Evolutionary conservation across 208 protist species (phyloP).

Genomic region (Leishmania amazonensis): DNA sequence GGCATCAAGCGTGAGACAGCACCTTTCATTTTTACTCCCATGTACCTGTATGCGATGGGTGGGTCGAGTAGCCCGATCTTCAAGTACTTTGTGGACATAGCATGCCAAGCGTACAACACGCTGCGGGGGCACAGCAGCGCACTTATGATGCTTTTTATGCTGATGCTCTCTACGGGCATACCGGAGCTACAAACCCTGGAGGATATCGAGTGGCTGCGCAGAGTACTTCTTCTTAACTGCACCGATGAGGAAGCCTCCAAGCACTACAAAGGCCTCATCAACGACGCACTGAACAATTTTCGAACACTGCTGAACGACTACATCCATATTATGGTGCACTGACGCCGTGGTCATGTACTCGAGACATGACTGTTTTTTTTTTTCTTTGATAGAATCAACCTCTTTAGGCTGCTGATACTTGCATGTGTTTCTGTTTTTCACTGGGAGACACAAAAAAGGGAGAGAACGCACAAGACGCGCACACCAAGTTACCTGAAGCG

Average conservation of each 20-base stretch:
- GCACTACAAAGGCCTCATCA: conserved; percentile 81
- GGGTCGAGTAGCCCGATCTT: conserved; percentile 62
- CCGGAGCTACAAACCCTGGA: conserved; percentile 81
- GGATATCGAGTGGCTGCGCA: conserved; percentile 85
- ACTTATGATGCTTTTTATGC: conserved; percentile 87
- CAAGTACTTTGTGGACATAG: conserved; percentile 75
- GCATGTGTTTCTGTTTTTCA: not conserved
- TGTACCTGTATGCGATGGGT: conserved; percentile 81
- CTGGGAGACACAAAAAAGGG: not conserved
- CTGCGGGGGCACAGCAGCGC: conserved; percentile 71
- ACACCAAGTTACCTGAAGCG: not conserved
- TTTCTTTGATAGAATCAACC: not conserved
- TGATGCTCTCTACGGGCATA: conserved; percentile 92
- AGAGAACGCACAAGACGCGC: not conserved
- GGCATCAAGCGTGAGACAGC: conserved; percentile 94
- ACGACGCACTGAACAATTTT: conserved; percentile 62
- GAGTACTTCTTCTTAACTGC: conserved; percentile 55
- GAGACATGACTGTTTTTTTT: not conserved
- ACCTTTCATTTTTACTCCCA: conserved; percentile 93
- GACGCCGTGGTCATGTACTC: not conserved
- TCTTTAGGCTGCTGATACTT: not conserved
- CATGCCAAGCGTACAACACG: conserved; percentile 81
- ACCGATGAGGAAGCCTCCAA: conserved; percentile 70
- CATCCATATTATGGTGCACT: conserved; percentile 92
- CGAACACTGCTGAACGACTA: conserved; percentile 85